These are phyloP conservation scores for Lolium multiflorum DNA, from an alignment of 176 grass and related monocot species.

Conservation along the genomic window DNA sequence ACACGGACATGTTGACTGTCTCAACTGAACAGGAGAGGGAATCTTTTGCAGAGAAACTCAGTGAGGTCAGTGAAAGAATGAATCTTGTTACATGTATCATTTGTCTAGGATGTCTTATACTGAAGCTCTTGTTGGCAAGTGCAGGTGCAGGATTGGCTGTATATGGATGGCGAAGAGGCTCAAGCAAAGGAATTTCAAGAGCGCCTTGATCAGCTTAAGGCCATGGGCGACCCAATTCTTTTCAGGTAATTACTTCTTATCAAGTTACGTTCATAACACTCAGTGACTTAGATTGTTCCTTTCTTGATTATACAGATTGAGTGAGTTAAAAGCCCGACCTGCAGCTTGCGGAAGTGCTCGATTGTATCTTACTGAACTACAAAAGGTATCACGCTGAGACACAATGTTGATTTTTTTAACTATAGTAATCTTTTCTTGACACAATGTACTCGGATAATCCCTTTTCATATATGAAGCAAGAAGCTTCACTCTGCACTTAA, in stretches of 20 bases:
- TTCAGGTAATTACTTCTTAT: conserved; percentile 70
- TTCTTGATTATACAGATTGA: conserved; percentile 60
- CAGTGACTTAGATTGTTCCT: conserved; percentile 31
- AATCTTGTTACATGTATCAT: not conserved
- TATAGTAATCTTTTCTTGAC: conserved; percentile 5
- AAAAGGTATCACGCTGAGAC: conserved; percentile 47
- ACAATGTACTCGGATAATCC: not conserved
- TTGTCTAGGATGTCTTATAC: conserved; percentile 32
- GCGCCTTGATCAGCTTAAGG: conserved; percentile 82
- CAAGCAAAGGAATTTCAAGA: conserved; percentile 92
- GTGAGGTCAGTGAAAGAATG: conserved; percentile 60
- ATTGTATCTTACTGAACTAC: conserved; percentile 77
- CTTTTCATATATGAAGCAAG: not conserved
- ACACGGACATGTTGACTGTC: conserved; percentile 71
- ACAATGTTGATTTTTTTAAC: conserved; percentile 16
- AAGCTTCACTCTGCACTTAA: not conserved
- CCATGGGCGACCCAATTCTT: conserved; percentile 89
- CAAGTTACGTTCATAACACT: not conserved
- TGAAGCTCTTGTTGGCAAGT: conserved; percentile 36
- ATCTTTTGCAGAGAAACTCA: conserved; percentile 83
- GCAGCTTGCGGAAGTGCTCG: conserved; percentile 76
- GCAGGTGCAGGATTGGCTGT: conserved; percentile 98
- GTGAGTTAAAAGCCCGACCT: conserved; percentile 81
- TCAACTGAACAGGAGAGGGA: conserved; percentile 90
- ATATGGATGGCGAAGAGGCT: conserved; percentile 98